Evolutionary conservation across 139 green algal genomes (phyloP).

Genomic region (Trebouxia sp.): DNA sequence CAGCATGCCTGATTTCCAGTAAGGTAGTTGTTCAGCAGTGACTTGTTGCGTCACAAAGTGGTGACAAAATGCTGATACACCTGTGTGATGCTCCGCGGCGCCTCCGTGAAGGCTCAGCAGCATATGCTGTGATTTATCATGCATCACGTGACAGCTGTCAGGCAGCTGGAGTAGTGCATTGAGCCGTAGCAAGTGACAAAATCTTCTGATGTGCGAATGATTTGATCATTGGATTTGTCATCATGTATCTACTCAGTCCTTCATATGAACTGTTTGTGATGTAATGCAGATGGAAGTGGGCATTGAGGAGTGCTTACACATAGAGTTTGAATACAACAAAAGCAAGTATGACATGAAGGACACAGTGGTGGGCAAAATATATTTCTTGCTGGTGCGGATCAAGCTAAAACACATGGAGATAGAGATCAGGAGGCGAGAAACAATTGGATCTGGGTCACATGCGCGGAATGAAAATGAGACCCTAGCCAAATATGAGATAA

Average conservation of each 20-base stretch:
- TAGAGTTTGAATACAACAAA: constrained; percentile 99
- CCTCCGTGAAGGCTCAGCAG: too few relatives aligned
- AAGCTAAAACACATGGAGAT: constrained; percentile 99
- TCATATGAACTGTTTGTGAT: neutral
- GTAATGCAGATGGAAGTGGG: constrained; percentile 94
- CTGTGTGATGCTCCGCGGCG: too few relatives aligned
- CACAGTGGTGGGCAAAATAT: constrained; percentile 95
- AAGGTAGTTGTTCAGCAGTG: too few relatives aligned
- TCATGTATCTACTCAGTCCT: neutral
- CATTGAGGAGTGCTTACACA: constrained; percentile 99
- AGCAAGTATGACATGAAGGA: constrained; percentile 88
- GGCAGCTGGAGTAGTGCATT: too few relatives aligned
- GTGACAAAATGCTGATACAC: too few relatives aligned
- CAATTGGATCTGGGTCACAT: constrained; percentile 73
- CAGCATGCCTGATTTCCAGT: too few relatives aligned
- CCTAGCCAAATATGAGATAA: constrained; percentile 99
- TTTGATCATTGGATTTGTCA: neutral
- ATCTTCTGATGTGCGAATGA: neutral
- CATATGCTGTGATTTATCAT: too few relatives aligned
- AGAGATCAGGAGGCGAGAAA: constrained; percentile 95
- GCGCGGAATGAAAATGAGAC: constrained; percentile 93
- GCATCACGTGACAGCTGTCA: too few relatives aligned
- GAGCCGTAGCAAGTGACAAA: too few relatives aligned
- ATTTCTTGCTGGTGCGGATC: constrained; percentile 98
- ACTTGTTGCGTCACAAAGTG: too few relatives aligned